Percentiles rank a stretch among this genome's conserved stretches.
phyloP scores from a whole-genome alignment of 805 yeast genomes.

The Torulaspora franciscae region DNA sequence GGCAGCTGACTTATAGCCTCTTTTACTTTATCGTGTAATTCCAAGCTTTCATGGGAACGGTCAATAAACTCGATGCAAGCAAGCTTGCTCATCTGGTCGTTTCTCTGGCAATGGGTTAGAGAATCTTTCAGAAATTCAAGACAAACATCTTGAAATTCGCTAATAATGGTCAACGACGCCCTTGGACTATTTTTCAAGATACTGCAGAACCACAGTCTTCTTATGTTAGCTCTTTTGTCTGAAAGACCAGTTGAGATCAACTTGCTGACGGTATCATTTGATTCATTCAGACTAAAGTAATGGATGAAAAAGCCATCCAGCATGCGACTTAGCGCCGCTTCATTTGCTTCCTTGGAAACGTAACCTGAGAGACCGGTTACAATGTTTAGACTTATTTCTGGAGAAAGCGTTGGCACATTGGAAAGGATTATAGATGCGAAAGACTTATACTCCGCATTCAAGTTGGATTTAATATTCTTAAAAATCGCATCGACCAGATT shows the following conservation, averaged over 20 bases:
- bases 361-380: constrained; percentile 45
- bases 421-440: constrained; percentile 45
- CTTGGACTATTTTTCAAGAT: constrained; percentile 28
- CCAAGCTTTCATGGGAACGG: constrained; percentile 7
- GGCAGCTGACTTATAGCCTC: constrained; percentile 14
- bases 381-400: constrained; percentile 38
- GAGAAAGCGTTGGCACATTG: constrained; percentile 27
- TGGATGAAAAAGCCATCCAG: constrained; percentile 48
- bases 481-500: constrained; percentile 49
- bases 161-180: constrained; percentile 39
- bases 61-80: constrained; percentile 26
- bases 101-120: constrained; percentile 36
- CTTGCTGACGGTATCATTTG: constrained; percentile 28
- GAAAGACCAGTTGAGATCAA: constrained; percentile 53
- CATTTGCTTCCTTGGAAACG: constrained; percentile 74
- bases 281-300: constrained; percentile 33
- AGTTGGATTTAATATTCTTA: constrained; percentile 52
- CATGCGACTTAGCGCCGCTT: constrained; percentile 48
- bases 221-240: constrained; percentile 58
- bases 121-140: constrained; percentile 35
- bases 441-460: constrained; percentile 62
- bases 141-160: constrained; percentile 24
- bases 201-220: constrained; percentile 62
- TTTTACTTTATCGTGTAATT: constrained; percentile 10
- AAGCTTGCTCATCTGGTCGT: constrained; percentile 36